Base-by-base conservation (phyloP, 306 rosid genomes). In the Begonia masoniana region DNA sequence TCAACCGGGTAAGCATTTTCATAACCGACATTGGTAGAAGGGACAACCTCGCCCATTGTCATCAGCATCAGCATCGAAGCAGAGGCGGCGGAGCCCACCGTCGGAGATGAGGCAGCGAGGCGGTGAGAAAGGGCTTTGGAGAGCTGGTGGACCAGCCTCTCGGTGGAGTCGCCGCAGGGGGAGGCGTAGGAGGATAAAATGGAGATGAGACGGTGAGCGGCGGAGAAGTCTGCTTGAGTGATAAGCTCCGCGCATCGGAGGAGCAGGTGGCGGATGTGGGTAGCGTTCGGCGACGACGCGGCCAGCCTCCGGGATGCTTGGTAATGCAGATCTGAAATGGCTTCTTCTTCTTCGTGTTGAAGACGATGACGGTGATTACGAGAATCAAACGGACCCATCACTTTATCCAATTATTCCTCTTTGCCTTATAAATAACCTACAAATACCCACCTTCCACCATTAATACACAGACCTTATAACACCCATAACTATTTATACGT, bases 81-180 rank as follows among this genome's bases (percentile, higher is more conserved):
- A 3, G 65, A 8, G 10, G 43, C 12, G 12, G 31, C 16, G 35
- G 17, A 50, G 16, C 43, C 3, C 9, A 47, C 10, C 5, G 41
- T 31, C 0, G 55, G 14, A 43, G 21, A 12, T 10, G 55, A 31
- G 19, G 35, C 9, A 14, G 55, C 45, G 15, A 75, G 70, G 50
- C 67, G 69, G 55, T 39, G 76, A 19, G 55, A 63, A 61, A 77
- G 79, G 51, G 83, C 76, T 43, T 53, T 52, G 10, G 70, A 43
- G 50, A 78, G 67, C 41, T 61, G 76, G 58, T 78, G 77, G 61
- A 65, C 65, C 17, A 78, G 49, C n/a, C 83, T 41, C 58, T 70
- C 74, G 4, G 67, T 55, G 54, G 83, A 57, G 55, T 78, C 83
- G 0, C 83, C 83, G 16, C 17, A 57, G 10, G 72, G 72, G 5